A percentile compares a stretch with the other conserved stretches of the same genome.
phyloP scores from a whole-genome alignment of 768 basidiomycete species.

The Mycena alexandri region DNA sequence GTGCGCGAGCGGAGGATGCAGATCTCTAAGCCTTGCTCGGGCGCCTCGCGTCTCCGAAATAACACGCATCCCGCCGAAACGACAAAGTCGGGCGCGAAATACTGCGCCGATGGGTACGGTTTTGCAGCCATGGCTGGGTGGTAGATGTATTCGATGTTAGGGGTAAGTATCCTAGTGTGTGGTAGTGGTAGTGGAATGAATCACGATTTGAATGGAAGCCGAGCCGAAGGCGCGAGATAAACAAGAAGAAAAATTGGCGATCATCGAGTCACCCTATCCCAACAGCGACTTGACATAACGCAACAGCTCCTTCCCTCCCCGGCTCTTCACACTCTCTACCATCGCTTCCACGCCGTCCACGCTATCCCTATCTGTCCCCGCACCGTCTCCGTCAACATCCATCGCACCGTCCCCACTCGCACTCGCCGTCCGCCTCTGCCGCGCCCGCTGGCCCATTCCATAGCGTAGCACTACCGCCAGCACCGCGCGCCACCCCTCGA shows the following conservation, averaged over 20 bases:
- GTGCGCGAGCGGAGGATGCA: constrained; percentile 53
- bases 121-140: constrained; percentile 11
- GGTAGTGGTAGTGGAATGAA: constrained; percentile 3
- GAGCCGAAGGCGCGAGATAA: background rate
- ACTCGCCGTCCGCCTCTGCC: constrained; percentile 38
- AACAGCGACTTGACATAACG: constrained; percentile 72
- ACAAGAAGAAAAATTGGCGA: background rate
- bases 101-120: constrained; percentile 21
- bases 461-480: constrained; percentile 75
- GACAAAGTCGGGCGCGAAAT: constrained; percentile 47
- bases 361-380: background rate
- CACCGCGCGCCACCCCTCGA: constrained; percentile 90
- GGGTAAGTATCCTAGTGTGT: constrained; percentile 4
- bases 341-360: constrained; percentile 74
- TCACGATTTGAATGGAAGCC: background rate
- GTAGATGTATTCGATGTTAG: too few species aligned
- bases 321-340: constrained; percentile 81
- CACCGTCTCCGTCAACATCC: constrained; percentile 52
- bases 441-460: constrained; percentile 68
- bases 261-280: constrained; percentile 4
- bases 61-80: constrained; percentile 58
- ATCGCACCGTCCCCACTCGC: constrained; percentile 36
- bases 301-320: constrained; percentile 78
- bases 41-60: constrained; percentile 44
- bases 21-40: constrained; percentile 46